phyloP scores from a whole-genome alignment of 768 basidiomycete genomes.

The Leucogyrophana mollusca region DNA sequence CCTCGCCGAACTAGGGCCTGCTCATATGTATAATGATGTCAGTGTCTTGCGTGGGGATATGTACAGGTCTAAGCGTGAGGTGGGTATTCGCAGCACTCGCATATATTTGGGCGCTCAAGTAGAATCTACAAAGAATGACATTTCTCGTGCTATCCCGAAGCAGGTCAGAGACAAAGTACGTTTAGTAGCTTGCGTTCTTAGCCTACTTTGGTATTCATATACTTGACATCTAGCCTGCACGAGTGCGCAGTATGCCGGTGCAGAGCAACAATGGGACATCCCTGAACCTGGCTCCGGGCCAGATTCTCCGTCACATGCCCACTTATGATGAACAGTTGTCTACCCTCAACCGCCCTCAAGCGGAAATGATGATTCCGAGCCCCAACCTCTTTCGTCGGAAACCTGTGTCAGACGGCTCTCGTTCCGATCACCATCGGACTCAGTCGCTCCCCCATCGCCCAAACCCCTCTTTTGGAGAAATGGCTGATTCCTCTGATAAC shows the following conservation, averaged over 20 bases:
- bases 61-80: slow-evolving; percentile 14
- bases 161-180: slow-evolving; percentile 16
- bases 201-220: slow-evolving; percentile 9
- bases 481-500: background rate
- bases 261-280: slow-evolving; percentile 34
- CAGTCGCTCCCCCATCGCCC: slow-evolving; percentile 11
- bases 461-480: background rate
- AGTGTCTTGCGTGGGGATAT: slow-evolving; percentile 2
- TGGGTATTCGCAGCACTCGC: slow-evolving; percentile 14
- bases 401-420: background rate
- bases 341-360: background rate
- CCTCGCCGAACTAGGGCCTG: slow-evolving; percentile 10
- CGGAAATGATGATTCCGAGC: background rate
- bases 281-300: slow-evolving; percentile 53
- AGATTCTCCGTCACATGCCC: slow-evolving; percentile 43
- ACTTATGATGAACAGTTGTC: background rate
- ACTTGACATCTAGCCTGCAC: slow-evolving; percentile 8
- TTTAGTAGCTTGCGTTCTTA: background rate
- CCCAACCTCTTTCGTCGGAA: slow-evolving; percentile 8
- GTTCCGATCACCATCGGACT: slow-evolving; percentile 10
- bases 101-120: slow-evolving; percentile 7
- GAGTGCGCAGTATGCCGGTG: background rate
- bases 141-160: slow-evolving; percentile 9
- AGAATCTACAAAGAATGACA: slow-evolving; percentile 11
- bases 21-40: slow-evolving; percentile 4